Base-by-base conservation (phyloP, 2,329 filamentous ascomycete genomes). In the Penicillium sp. region DNA sequence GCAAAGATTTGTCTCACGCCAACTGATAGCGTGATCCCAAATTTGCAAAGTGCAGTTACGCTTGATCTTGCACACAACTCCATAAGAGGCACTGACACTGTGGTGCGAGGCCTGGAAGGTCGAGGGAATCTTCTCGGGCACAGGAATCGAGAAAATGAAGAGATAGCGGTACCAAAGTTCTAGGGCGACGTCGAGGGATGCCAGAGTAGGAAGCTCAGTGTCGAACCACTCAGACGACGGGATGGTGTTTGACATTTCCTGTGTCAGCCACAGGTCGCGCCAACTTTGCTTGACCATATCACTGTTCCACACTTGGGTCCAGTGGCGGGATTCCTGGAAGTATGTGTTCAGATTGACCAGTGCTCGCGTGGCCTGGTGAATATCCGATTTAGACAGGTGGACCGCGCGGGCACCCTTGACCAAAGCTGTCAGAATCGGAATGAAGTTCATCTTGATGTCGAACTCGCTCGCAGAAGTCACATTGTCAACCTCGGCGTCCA, bases 51-150 rank as follows among this genome's bases (percentile, higher is more conserved):
- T 85, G 54, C 82, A 83, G 53, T 81, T 79, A 24, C 82, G 77
- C 69, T 84, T 84, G 59, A 86, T 75, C 69, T 86, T 86, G 68
- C 83, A 84, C 9, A 86, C 79, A 55, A 86, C 81, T 32, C 84
- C 84, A 54, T 86, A 86, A 0, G 83, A 80, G 5, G 82, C 83
- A 50, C 82, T 82, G 40, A 84, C 82, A 55, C 81, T 83, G 69
- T 86, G 84, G 62, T 86, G 84, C 2, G 84, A 85, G 29, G 83
- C 83, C 67, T 86, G 84, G 66, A 86, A 86, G 4, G 86, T 81
- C n/a, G 76, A 77, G 0, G 84, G 84, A 24, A 82, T 78, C 55
- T 80, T 77, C 43, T 83, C 80, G 0, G 82, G 82, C 5, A 84
- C 79, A 1, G 79, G 80, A 21, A 84, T 80, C 0, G 81, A 83